Conservation (phyloP, 345 rosid genomes). For the Conringia planisiliqua region DNA sequence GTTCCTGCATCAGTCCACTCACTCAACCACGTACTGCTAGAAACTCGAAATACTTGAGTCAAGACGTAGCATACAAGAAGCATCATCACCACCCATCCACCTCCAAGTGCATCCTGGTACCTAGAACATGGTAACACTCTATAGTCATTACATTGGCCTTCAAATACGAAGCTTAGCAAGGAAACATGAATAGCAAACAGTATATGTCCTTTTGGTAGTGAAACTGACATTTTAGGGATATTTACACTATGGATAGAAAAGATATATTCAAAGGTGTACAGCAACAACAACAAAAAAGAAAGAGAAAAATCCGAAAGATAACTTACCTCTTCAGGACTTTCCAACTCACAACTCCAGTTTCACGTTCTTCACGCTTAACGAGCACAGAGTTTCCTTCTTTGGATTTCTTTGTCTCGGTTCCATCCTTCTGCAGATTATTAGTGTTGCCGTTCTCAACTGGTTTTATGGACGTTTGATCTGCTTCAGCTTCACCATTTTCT, state of each 20-base stretch:
- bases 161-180: not conserved
- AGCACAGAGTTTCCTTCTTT: slow-evolving; percentile 85
- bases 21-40: slow-evolving; percentile 96
- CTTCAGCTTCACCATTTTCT: slow-evolving; percentile 57
- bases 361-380: slow-evolving; percentile 95
- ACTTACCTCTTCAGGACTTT: slow-evolving; percentile 70
- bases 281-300: not conserved
- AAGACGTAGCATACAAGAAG: slow-evolving; percentile 72
- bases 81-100: slow-evolving; percentile 77
- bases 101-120: slow-evolving; percentile 97
- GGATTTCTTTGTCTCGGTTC: slow-evolving; percentile 36
- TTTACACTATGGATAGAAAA: not conserved
- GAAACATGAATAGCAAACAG: not conserved
- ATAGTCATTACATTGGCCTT: not conserved
- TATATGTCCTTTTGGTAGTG: not conserved
- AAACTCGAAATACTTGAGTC: slow-evolving; percentile 79
- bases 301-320: not conserved
- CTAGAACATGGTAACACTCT: slow-evolving; percentile 39
- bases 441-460: slow-evolving; percentile 52
- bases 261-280: not conserved
- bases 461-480: slow-evolving; percentile 45
- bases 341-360: slow-evolving; percentile 89
- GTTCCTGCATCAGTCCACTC: slow-evolving; percentile 80
- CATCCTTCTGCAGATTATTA: slow-evolving; percentile 42
- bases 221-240: not conserved